Conservation (phyloP, 371 early-diverging fungal species). For the Globomyces sp. region DNA sequence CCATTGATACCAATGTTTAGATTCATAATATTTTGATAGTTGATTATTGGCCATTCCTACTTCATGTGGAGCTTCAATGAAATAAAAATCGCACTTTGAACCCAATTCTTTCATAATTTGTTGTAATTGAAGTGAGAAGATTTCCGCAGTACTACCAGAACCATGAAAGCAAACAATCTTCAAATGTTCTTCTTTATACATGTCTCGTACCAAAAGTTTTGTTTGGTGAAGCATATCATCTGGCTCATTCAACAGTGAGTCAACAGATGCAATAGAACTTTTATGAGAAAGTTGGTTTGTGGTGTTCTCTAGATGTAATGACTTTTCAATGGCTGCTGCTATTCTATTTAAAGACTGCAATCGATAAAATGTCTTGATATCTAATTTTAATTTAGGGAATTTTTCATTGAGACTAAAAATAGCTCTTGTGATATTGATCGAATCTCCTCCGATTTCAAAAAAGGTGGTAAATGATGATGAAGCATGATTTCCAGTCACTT, state of each 20-base stretch:
- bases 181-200: background rate
- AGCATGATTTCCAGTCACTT: background rate
- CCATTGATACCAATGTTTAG: background rate
- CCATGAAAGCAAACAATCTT: background rate
- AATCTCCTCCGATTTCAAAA: constrained; percentile 26
- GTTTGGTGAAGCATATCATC: background rate
- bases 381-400: background rate
- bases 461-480: constrained; percentile 3
- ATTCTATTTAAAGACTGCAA: background rate
- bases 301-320: too few species aligned
- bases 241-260: background rate
- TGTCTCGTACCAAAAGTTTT: background rate
- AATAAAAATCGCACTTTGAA: background rate
- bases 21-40: background rate
- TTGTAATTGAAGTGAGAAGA: background rate
- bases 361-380: background rate
- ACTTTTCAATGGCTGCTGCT: background rate
- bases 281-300: too few species aligned
- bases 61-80: background rate
- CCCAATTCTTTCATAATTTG: background rate
- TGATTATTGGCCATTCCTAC: background rate
- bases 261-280: background rate
- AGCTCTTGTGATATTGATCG: background rate
- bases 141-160: background rate
- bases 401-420: background rate